These are phyloP conservation scores for Sporothrix inflata DNA, from an alignment of 2,329 filamentous ascomycete genomes.

Conservation along the genomic window DNA sequence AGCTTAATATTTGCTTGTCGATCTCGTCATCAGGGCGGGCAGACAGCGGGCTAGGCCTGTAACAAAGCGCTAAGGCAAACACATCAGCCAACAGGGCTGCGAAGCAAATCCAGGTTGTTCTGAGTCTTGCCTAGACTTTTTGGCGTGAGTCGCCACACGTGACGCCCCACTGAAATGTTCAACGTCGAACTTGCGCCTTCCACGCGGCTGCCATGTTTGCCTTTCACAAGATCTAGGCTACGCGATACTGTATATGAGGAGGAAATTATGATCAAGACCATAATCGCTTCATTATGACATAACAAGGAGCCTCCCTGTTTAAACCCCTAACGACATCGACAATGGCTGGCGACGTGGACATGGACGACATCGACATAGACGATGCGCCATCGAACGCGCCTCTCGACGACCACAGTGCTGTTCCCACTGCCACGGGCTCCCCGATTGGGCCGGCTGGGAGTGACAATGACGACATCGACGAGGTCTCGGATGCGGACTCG, in stretches of 20 bases:
- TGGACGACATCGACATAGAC: constrained; percentile 17
- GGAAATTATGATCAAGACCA: background rate
- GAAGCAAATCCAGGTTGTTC: too few species aligned
- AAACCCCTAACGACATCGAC: background rate
- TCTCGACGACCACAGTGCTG: background rate
- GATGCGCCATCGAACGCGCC: constrained; percentile 32
- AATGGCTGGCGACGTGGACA: constrained; percentile 20
- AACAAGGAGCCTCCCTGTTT: background rate
- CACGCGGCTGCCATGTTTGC: background rate
- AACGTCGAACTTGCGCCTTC: background rate
- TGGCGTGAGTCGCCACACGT: constrained; percentile 11
- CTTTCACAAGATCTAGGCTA: background rate
- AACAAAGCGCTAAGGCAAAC: constrained; percentile 3
- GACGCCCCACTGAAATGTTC: constrained; percentile 13
- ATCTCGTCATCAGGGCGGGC: constrained; percentile 3
- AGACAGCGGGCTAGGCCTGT: constrained; percentile 1
- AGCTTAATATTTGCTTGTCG: constrained; percentile 6
- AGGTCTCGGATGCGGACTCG: constrained; percentile 47
- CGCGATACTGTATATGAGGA: background rate
- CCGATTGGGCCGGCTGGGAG: constrained; percentile 28
- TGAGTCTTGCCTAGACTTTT: constrained; percentile 3
- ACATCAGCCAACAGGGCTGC: constrained; percentile 5
- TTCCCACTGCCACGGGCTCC: background rate
- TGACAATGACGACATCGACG: constrained; percentile 26
- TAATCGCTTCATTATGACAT: background rate